Evolutionary conservation across 2,329 filamentous ascomycete genomes (phyloP), one percentile per base, ranked within the genome.

Genomic region (Chalara sp.): DNA sequence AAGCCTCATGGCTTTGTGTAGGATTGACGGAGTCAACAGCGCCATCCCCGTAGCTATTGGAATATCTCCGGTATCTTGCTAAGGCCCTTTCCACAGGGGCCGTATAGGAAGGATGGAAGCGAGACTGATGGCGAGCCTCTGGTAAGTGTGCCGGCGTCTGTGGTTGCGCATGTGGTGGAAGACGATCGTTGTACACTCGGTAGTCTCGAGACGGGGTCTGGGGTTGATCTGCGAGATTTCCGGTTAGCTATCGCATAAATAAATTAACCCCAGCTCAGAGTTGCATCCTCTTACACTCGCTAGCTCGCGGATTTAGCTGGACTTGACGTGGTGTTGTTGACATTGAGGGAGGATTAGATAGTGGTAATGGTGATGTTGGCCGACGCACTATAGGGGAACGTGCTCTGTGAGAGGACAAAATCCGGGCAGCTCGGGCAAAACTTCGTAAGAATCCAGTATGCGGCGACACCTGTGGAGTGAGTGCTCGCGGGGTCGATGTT

Each of bases 111-210:
- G 69, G 70, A 11, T 65, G 62, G 33, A 72, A 63, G 32, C 69
- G 70, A 49, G 73, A 74, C 47, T 65, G 70, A 54, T 76, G 74
- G 8, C 72, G 70, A 45, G 71, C 67, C 60, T 76, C 75, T 1
- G 75, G 73, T n/a, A 78, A 58, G 49, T 76, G 69, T 43, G 67
- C 66, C 28, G 76, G 74, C 8, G 76, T 78, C 57, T 74, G 74
- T n/a, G 75, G 74, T 54, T 78, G 76, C 7, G 61, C 63, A 5
- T 65, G 64, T 28, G 72, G 65, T 6, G 74, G 68, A 44, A 73
- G 50, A 29, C 62, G 62, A 55, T 79, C 76, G 53, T 76, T 69
- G 54, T 79, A 78, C 30, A 79, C 64, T 28, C 61, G 63, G 45
- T 76, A 58, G 12, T 31, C 47, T 32, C 56, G 53, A 43, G 60